Conservation (phyloP, 2,329 filamentous ascomycete genomes). For the Teratosphaeria pseudoeucalypti region DNA sequence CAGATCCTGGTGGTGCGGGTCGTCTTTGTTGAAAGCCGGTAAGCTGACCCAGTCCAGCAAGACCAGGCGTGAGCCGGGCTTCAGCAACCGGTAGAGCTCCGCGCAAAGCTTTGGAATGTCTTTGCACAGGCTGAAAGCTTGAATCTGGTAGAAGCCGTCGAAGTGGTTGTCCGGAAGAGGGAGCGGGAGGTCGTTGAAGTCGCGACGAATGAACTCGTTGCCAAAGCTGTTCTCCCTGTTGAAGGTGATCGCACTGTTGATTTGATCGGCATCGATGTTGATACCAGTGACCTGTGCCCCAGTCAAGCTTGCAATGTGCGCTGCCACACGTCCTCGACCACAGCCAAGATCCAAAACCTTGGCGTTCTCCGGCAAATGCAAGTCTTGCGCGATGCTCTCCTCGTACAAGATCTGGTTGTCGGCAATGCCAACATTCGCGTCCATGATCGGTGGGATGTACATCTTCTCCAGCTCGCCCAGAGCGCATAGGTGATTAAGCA, state of each 20-base stretch:
- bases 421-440: slow-evolving; percentile 10
- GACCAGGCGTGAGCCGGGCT: slow-evolving; percentile 17
- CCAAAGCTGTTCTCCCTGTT: slow-evolving; percentile 10
- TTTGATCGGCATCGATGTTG: slow-evolving; percentile 21
- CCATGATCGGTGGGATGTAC: slow-evolving; percentile 21
- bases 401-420: slow-evolving; percentile 21
- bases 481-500: slow-evolving; percentile 22
- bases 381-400: slow-evolving; percentile 16
- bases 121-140: slow-evolving; percentile 21
- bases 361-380: slow-evolving; percentile 15
- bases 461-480: slow-evolving; percentile 22
- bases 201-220: slow-evolving; percentile 16
- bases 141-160: slow-evolving; percentile 23
- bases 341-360: slow-evolving; percentile 21
- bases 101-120: slow-evolving; percentile 13
- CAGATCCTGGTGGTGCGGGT: slow-evolving; percentile 14
- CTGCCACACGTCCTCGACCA: slow-evolving; percentile 20
- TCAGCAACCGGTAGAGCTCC: slow-evolving; percentile 19
- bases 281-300: slow-evolving; percentile 18
- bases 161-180: slow-evolving; percentile 15
- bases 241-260: slow-evolving; percentile 16
- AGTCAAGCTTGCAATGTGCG: slow-evolving; percentile 17
- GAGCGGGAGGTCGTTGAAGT: slow-evolving; percentile 21
- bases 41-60: slow-evolving; percentile 22
- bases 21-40: slow-evolving; percentile 13